A percentile compares a stretch with the other conserved stretches of the same genome.
phyloP scores from a whole-genome alignment of 257 asterid species.

The Phtheirospermum japonicum region DNA sequence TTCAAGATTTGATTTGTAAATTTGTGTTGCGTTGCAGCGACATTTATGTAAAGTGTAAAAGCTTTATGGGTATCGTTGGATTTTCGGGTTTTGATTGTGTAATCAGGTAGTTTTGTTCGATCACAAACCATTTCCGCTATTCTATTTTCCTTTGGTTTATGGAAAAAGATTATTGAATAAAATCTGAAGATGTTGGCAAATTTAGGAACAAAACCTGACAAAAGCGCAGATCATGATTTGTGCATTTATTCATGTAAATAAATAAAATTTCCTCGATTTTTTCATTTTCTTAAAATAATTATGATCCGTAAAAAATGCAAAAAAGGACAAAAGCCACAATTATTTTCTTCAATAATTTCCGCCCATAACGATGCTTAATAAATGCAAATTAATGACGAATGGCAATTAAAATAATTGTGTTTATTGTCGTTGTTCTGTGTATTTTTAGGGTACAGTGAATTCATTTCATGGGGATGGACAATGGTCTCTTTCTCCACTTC shows the following conservation, averaged over 20 bases:
- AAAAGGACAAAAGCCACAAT: neutral
- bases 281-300: slow-evolving; percentile 24
- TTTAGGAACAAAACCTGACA: slow-evolving; percentile 34
- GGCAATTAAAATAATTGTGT: neutral
- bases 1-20: neutral
- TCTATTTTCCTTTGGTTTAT: neutral
- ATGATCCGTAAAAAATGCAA: slow-evolving; percentile 21
- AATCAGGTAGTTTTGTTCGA: no score
- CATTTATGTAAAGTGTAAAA: no score
- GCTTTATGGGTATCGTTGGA: no score
- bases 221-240: slow-evolving; percentile 27
- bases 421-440: neutral
- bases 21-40: no score
- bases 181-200: slow-evolving; percentile 32
- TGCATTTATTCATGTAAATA: slow-evolving; percentile 31
- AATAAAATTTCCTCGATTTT: slow-evolving; percentile 21
- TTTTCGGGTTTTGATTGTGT: no score
- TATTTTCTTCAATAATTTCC: neutral
- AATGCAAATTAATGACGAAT: neutral
- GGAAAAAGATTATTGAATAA: slow-evolving; percentile 27
- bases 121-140: slow-evolving; percentile 5
- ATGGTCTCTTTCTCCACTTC: neutral
- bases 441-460: neutral
- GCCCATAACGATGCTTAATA: neutral
- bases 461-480: neutral